phyloP scores from a whole-genome alignment of 106 monocot species.

The Allium cepa region DNA sequence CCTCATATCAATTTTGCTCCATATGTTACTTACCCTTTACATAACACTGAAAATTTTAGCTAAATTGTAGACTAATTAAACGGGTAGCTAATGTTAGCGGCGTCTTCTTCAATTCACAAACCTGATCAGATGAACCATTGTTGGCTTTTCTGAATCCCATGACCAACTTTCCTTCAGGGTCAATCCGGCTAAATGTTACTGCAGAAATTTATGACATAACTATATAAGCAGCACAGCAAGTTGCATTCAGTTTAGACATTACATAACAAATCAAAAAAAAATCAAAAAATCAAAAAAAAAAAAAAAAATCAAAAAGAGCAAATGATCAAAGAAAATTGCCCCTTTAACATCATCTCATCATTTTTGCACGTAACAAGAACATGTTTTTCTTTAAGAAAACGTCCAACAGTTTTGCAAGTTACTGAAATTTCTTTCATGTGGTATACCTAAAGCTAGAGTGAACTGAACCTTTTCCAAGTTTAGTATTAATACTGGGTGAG shows the following conservation, averaged over 20 bases:
- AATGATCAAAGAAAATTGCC: too few species aligned
- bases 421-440: too few species aligned
- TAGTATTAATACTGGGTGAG: too few species aligned
- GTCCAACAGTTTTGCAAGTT: too few species aligned
- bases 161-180: constrained; percentile 91
- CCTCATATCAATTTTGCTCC: not conserved
- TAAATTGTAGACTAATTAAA: too few species aligned
- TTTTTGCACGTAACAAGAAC: not conserved
- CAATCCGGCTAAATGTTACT: constrained; percentile 98
- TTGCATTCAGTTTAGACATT: not conserved
- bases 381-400: not conserved
- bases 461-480: too few species aligned
- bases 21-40: not conserved
- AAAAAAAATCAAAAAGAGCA: not conserved
- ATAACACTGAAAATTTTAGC: too few species aligned
- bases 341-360: not conserved
- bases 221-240: not conserved
- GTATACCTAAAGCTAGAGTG: too few species aligned
- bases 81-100: too few species aligned
- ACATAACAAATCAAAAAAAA: not conserved
- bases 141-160: constrained; percentile 96
- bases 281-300: not conserved
- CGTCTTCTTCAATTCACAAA: not conserved
- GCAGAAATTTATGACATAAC: constrained; percentile 9
- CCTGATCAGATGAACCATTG: constrained; percentile 22